Evolutionary conservation across 2,329 filamentous ascomycete genomes (phyloP).

Genomic region (Chrysoporthe deuterocubensis): DNA sequence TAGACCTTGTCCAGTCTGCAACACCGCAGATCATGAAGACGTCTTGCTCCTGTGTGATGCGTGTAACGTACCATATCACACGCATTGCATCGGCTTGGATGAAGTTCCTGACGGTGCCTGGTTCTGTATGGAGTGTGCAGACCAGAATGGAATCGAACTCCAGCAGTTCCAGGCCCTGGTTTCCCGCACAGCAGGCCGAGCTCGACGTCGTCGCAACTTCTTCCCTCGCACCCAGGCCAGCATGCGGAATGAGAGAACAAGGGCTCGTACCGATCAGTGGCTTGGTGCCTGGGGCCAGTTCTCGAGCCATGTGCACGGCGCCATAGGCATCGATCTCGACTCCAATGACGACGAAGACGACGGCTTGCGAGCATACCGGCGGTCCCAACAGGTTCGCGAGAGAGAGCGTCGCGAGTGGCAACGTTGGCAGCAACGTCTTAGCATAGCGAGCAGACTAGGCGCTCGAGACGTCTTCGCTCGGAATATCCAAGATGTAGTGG

Average conservation of each 20-base stretch:
- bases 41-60: conserved; percentile 87
- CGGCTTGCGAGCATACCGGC: conserved; percentile 55
- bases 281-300: conserved; percentile 80
- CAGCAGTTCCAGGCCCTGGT: conserved; percentile 37
- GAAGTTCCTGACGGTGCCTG: conserved; percentile 76
- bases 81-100: conserved; percentile 86
- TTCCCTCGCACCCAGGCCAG: conserved; percentile 61
- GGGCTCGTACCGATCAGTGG: conserved; percentile 81
- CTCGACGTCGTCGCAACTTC: conserved; percentile 38
- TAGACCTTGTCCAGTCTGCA: conserved; percentile 84
- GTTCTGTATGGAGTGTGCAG: conserved; percentile 86
- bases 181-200: conserved; percentile 33
- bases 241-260: conserved; percentile 59
- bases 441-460: conserved; percentile 80
- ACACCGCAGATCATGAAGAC: conserved; percentile 78
- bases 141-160: conserved; percentile 49
- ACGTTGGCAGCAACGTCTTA: conserved; percentile 82
- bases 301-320: conserved; percentile 65
- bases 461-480: conserved; percentile 73
- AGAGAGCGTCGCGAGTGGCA: conserved; percentile 62
- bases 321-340: conserved; percentile 76
- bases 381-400: conserved; percentile 57
- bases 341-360: conserved; percentile 84
- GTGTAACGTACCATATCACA: conserved; percentile 89
- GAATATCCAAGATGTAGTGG: conserved; percentile 60